These are phyloP conservation scores for Leucosporidium scottii DNA, from an alignment of 768 basidiomycete species.

Conservation along the genomic window DNA sequence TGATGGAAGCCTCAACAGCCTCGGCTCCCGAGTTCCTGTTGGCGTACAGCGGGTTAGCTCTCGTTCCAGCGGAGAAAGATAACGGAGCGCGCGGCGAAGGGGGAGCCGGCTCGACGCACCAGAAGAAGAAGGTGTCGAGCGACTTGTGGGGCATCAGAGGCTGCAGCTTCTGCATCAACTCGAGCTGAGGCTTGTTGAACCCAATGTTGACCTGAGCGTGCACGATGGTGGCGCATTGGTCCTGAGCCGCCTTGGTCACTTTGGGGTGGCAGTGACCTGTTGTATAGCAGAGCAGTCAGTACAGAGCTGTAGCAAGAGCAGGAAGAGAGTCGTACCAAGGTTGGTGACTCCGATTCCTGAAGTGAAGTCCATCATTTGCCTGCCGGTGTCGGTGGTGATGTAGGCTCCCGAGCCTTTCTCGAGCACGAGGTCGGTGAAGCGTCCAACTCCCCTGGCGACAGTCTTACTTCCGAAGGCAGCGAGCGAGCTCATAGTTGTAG, in stretches of 20 bases:
- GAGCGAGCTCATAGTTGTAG: constrained; percentile 5
- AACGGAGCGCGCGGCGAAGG: not conserved
- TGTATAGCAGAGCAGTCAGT: not conserved
- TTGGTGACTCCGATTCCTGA: constrained; percentile 47
- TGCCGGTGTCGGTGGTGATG: constrained; percentile 52
- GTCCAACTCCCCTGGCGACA: constrained; percentile 28
- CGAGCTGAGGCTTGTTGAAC: constrained; percentile 75
- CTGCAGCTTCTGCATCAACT: constrained; percentile 74
- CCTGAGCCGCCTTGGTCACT: constrained; percentile 78
- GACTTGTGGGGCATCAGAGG: constrained; percentile 86
- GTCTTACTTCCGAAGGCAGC: constrained; percentile 24
- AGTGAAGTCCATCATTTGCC: constrained; percentile 73
- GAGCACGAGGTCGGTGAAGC: constrained; percentile 29
- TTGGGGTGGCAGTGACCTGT: constrained; percentile 75
- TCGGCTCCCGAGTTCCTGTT: constrained; percentile 76
- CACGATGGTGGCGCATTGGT: constrained; percentile 67
- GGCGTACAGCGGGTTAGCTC: not conserved
- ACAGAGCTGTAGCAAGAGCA: not conserved
- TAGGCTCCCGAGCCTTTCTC: constrained; percentile 26
- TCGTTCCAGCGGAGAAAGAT: no score
- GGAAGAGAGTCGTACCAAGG: not conserved
- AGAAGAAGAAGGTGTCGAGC: constrained; percentile 92
- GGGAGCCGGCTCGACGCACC: constrained; percentile 43
- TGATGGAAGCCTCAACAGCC: constrained; percentile 57
- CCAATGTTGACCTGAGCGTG: constrained; percentile 83